Evolutionary conservation across 192 early-diverging fungal species (phyloP), one percentile per base, ranked within the genome.

Genomic region (Umbelopsis ramanniana): DNA sequence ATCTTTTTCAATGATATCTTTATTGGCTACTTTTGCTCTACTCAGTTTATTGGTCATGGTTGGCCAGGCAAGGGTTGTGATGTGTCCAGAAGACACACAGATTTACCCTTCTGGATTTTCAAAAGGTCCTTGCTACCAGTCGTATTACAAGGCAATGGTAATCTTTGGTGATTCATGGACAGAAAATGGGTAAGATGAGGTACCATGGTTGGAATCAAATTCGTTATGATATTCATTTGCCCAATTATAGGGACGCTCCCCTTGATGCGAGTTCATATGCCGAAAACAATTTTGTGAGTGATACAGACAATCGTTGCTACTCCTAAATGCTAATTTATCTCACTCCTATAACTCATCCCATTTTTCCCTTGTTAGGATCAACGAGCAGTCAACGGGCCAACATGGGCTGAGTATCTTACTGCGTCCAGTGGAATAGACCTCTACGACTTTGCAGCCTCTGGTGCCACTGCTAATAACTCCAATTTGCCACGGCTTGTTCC

Each of bases 131-230:
- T 63, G 57, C n/a, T 63, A 63, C 33, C 29, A 63, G 37, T 12
- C 33, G 12, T 63, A 63, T 17, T 19, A 17, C 15, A 63, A 63
- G 33, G 17, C 29, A 4, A 6, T 63, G 17, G 57, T 63, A 17
- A 33, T 63, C 5, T 63, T 63, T 63, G 57, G 57, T 8, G 57
- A 63, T 14, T 63, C 57, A 15, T 63, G 57, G 57, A 63, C 57
- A 29, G 57, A 63, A 14, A 63, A 63, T 19, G 57, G 57, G 57
- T 63, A 37, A 54, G 53, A 24, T 26, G 33, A 29, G 33, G 17
- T 17, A 37, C 3, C 11, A 14, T 57, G 2, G 0, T 50, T 21
- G 15, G 14, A 15, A 50, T 21, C 15, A 37, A 19, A 29, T 33
- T 29, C 57, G 26, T 19, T 26, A 37, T 19, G 33, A 4, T 63